phyloP scores from a whole-genome alignment of 495 filamentous ascomycete genomes.

The Penicillium turbatum region DNA sequence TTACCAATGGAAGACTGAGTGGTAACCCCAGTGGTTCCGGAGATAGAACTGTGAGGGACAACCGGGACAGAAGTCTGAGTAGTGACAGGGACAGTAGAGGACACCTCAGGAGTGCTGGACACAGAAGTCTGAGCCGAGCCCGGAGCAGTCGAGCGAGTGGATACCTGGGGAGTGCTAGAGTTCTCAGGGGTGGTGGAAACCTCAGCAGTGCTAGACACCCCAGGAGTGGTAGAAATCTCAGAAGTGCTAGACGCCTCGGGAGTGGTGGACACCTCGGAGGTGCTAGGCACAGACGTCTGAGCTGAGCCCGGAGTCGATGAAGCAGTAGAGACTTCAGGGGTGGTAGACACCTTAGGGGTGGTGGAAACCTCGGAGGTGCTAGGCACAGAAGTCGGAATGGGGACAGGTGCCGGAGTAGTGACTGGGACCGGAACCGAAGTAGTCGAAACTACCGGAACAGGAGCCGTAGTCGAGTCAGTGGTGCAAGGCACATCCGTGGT shows the following conservation, averaged over 20 bases:
- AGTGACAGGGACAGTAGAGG: background rate
- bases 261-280: background rate
- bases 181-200: background rate
- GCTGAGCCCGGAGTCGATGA: background rate
- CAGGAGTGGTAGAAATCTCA: background rate
- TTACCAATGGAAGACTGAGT: background rate
- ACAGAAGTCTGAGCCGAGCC: background rate
- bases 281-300: background rate
- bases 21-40: background rate
- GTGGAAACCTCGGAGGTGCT: background rate
- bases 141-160: no score
- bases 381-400: background rate
- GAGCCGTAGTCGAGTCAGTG: conserved; percentile 4
- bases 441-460: background rate
- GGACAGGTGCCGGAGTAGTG: background rate
- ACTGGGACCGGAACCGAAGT: background rate
- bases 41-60: background rate
- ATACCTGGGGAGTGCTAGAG: background rate
- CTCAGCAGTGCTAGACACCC: background rate
- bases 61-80: no score
- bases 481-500: conserved; percentile 1
- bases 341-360: background rate
- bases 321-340: no score
- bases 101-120: background rate
- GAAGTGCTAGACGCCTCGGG: background rate